Base-by-base conservation (phyloP, 805 yeast species). In the Yamadazyma endophytica region DNA sequence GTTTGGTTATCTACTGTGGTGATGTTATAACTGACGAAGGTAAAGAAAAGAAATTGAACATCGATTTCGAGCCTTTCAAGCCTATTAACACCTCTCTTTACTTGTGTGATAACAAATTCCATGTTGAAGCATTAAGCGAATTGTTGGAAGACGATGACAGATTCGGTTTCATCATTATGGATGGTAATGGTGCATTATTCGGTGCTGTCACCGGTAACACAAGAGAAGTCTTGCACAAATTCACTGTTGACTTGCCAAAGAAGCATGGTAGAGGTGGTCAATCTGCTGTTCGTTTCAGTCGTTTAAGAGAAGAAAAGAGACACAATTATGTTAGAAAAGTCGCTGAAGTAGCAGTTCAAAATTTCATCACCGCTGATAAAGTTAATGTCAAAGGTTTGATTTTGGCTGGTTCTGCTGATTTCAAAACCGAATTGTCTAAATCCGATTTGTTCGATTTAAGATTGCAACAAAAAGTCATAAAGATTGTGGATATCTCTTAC, bases 251-350 rank as follows among this genome's bases (percentile, higher is more conserved):
- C 63, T 73, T 92, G 51, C 99, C 99, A 51, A 92, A 92, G 73
- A 92, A 92, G 86, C 98, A 92, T 73, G 98, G 98, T 54, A 84
- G 98, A 76, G 98, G 98, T 84, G 98, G 98, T 82, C 98, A 92
- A 71, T 92, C 99, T 42, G 98, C 99, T 26, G 59, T 92, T 49
- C 97, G 99, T 86, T 92, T 92, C 73, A 82, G 97, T 16, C 89
- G 99, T 75, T 75, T 92, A 62, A 84, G 99, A 76, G 98, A 92
- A 50, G 98, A 92, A 67, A 92, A 92, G 63, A 87, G 99, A 72
- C 99, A 92, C 64, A 92, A 92, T 62, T 92, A 92, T 67, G 94
- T 92, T 40, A 79, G 99, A 67, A 92, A 92, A 56, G 98, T 92
- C 28, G 96, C 97, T 30, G 99, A 92, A 70, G 90, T 79, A 31